Base-by-base conservation (phyloP, 768 basidiomycete genomes). In the Leccinum olivaceopallidum region DNA sequence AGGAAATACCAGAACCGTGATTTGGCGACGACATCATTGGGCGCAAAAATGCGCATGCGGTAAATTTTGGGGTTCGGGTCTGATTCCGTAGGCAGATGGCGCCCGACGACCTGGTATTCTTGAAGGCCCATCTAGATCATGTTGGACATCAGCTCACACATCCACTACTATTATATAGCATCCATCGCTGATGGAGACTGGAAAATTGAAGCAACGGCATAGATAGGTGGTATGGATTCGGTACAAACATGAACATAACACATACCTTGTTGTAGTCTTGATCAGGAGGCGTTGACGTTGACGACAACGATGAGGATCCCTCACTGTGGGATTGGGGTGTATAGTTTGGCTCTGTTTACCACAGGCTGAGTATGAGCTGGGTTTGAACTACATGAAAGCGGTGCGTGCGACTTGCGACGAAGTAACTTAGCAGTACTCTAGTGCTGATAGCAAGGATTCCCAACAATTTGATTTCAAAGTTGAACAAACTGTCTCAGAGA, bases 1-100 rank as follows among this genome's bases (percentile, higher is more conserved):
- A 99, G 83, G 87, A 96, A 99, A 82, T 98, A 98, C 96, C 97
- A 98, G 90, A 97, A 99, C 61, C 96, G 89, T 55, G 94, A 96
- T 83, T 99, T 98, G 70, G 97, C 96, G 71, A 99, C 94, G 67
- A 98, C 95, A 64, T 97, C 94, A 76, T 98, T 98, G 66, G 94
- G 94, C 66, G 97, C 95, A 75, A 98, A 99, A 73, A 98, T 97
- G 78, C 96, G 90, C 96, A 98, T 98, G 71, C 96, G 91, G 85
- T 92, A 98, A 78, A 98, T 95, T 86, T 98, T 98, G 63, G 97
- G 97, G 62, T 84, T 92, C 58, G 94, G 93, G 66, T 97, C 92
- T 65, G 84, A 75, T 81, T 94, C 94, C 57, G 94, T 95, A 73
- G 97, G 96, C 70, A 98, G 81, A 77, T 97, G 95, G 75, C 96